These are phyloP conservation scores for Saprolegnia diclina DNA, from an alignment of 352 stramenopile species.

Conservation along the genomic window DNA sequence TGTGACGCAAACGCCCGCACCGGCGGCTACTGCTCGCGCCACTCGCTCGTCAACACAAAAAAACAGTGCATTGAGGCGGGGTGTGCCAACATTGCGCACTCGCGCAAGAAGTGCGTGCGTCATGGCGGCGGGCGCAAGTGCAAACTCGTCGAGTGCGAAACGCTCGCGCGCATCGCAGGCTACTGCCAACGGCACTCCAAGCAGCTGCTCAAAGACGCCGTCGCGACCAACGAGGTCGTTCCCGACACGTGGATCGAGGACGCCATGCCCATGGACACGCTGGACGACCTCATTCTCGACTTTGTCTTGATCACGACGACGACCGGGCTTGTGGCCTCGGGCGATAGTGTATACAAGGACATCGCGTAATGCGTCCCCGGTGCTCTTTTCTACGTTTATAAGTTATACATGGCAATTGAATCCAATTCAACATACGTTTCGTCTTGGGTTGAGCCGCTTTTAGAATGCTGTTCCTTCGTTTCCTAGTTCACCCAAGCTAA, in stretches of 20 bases:
- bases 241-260: not conserved
- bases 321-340: not conserved
- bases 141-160: constrained; percentile 10
- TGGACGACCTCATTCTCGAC: constrained; percentile 6
- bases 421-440: too few relatives aligned
- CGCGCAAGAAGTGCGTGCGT: constrained; percentile 15
- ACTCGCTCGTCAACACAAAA: constrained; percentile 29
- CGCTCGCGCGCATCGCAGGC: constrained; percentile 9
- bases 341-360: too few relatives aligned
- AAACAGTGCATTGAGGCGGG: constrained; percentile 18
- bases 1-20: constrained; percentile 72
- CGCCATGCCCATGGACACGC: not conserved
- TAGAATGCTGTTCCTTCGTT: too few relatives aligned
- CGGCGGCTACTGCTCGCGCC: constrained; percentile 62
- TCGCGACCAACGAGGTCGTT: not conserved
- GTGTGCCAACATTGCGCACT: constrained; percentile 20
- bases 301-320: not conserved
- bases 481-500: too few relatives aligned
- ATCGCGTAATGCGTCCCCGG: too few relatives aligned
- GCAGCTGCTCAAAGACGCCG: not conserved
- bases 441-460: too few relatives aligned
- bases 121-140: constrained; percentile 20
- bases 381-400: too few relatives aligned
- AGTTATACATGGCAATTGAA: too few relatives aligned
- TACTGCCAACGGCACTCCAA: constrained; percentile 17